Evolutionary conservation across 2,329 filamentous ascomycete species (phyloP).

Genomic region (Aspergillus sp.): DNA sequence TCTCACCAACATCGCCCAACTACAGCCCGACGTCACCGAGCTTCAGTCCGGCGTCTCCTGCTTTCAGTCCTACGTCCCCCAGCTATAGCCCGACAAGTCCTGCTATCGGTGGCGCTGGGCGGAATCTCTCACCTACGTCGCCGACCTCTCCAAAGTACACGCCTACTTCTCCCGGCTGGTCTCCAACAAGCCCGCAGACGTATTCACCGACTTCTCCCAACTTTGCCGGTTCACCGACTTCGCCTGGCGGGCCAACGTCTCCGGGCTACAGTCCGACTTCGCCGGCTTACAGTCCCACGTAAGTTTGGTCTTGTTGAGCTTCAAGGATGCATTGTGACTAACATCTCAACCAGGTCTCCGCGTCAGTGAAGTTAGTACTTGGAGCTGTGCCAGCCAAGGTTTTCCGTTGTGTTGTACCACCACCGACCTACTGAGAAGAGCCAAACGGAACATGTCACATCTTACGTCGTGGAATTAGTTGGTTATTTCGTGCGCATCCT

Average conservation of each 20-base stretch:
- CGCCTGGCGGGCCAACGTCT: slow-evolving; percentile 31
- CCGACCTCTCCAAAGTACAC: slow-evolving; percentile 47
- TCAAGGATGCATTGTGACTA: slow-evolving; percentile 6
- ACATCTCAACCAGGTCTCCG: slow-evolving; percentile 25
- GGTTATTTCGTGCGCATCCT: slow-evolving; percentile 29
- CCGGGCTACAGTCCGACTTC: slow-evolving; percentile 38
- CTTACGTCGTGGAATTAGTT: slow-evolving; percentile 29
- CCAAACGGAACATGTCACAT: slow-evolving; percentile 30
- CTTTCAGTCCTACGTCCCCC: slow-evolving; percentile 49
- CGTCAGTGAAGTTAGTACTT: slow-evolving; percentile 28
- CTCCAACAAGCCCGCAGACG: slow-evolving; percentile 37
- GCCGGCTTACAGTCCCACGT: slow-evolving; percentile 36
- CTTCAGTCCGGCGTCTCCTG: slow-evolving; percentile 43
- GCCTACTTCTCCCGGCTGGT: slow-evolving; percentile 45
- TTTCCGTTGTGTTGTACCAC: slow-evolving; percentile 29
- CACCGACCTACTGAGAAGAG: slow-evolving; percentile 23
- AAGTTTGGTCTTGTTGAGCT: slow-evolving; percentile 12
- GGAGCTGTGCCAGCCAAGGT: slow-evolving; percentile 12
- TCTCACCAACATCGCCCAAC: slow-evolving; percentile 50
- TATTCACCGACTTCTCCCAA: slow-evolving; percentile 44
- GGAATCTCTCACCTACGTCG: slow-evolving; percentile 36
- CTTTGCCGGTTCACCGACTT: slow-evolving; percentile 38
- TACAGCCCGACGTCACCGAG: slow-evolving; percentile 53
- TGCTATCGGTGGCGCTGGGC: slow-evolving; percentile 33
- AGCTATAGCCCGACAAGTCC: slow-evolving; percentile 49